Conservation (phyloP, 2,329 filamentous ascomycete species). For the Colletotrichum trifolii region DNA sequence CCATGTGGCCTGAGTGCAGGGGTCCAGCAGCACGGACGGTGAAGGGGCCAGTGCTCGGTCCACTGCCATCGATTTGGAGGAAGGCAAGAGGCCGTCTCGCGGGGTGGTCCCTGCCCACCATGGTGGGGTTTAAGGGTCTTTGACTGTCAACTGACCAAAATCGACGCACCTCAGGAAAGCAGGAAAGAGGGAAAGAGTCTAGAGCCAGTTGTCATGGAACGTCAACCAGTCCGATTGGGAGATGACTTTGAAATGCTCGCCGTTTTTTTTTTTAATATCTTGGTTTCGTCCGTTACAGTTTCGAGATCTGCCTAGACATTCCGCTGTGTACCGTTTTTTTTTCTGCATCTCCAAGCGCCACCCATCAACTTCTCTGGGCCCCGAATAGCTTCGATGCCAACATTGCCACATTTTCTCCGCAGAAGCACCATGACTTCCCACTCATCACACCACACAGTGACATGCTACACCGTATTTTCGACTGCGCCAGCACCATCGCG, state of each 20-base stretch:
- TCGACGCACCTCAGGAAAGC: constrained; percentile 6
- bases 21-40: constrained; percentile 19
- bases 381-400: background rate
- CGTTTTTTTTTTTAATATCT: background rate
- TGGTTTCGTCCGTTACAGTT: too few relatives aligned
- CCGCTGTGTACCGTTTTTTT: too few relatives aligned
- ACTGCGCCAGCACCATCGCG: background rate
- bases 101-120: constrained; percentile 3
- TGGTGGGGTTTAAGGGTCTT: constrained; percentile 32
- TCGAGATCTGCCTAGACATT: too few relatives aligned
- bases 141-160: constrained; percentile 32
- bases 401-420: background rate
- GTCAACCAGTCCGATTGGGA: background rate
- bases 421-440: background rate
- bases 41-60: background rate
- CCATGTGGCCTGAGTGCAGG: constrained; percentile 17
- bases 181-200: too few relatives aligned
- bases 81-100: constrained; percentile 11
- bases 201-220: background rate
- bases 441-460: constrained; percentile 1
- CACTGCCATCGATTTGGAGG: constrained; percentile 9
- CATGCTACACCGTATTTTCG: background rate
- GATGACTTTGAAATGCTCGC: background rate
- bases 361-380: too few relatives aligned
- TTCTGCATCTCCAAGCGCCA: too few relatives aligned